A percentile compares a stretch with the other conserved stretches of the same genome.
Evolutionary conservation across 2,329 filamentous ascomycete species (phyloP).

Genomic region (Talaromyces sp.): DNA sequence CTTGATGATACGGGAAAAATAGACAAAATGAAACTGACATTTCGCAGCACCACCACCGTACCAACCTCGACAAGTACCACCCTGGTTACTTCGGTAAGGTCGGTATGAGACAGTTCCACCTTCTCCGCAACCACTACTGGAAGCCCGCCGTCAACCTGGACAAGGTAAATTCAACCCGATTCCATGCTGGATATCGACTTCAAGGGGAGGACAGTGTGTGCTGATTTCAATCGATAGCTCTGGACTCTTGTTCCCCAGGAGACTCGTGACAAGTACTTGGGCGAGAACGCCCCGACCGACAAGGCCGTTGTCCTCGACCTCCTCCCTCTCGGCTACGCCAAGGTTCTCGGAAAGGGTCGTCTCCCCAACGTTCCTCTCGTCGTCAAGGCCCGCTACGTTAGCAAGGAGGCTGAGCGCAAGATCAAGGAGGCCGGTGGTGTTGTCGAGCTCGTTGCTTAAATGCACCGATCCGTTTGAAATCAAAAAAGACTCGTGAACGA

Average conservation of each 20-base stretch:
- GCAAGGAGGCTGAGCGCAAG: conserved; percentile 95
- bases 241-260: conserved; percentile 92
- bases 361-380: conserved; percentile 89
- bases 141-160: conserved; percentile 98
- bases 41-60: conserved; percentile 83
- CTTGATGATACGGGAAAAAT: neutral
- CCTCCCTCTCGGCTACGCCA: conserved; percentile 93
- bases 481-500: neutral
- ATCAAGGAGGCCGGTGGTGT: conserved; percentile 97
- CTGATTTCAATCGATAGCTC: conserved; percentile 53
- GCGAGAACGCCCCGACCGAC: conserved; percentile 69
- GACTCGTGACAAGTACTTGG: conserved; percentile 87
- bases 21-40: neutral
- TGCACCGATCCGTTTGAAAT: neutral
- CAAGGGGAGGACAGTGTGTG: conserved; percentile 2
- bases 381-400: conserved; percentile 92
- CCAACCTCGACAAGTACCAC: conserved; percentile 90
- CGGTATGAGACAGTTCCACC: conserved; percentile 95
- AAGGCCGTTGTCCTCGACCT: conserved; percentile 97
- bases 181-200: neutral
- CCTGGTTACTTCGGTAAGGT: conserved; percentile 99
- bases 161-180: conserved; percentile 62
- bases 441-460: conserved; percentile 88
- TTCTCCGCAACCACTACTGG: conserved; percentile 93
- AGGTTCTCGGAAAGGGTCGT: conserved; percentile 97